Evolutionary conservation across 345 rosid species (phyloP).

Genomic region (Hirschfeldia incana): DNA sequence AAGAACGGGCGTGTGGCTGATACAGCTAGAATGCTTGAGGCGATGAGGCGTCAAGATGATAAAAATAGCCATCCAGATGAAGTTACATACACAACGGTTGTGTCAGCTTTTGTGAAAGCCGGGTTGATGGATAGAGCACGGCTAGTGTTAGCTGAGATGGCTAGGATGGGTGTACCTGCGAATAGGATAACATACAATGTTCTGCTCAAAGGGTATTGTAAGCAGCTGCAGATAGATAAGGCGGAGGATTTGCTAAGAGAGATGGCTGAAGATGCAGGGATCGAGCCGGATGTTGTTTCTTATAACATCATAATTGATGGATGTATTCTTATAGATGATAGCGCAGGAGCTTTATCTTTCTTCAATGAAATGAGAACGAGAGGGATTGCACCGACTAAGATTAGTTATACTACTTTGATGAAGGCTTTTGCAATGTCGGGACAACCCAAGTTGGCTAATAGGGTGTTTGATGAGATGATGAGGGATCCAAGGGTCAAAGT

Average conservation of each 20-base stretch:
- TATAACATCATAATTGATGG: constrained; percentile 87
- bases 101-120: constrained; percentile 78
- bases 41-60: constrained; percentile 75
- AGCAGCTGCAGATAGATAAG: constrained; percentile 65
- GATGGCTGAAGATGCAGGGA: constrained; percentile 57
- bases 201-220: constrained; percentile 89
- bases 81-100: constrained; percentile 84
- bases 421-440: constrained; percentile 88
- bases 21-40: constrained; percentile 80
- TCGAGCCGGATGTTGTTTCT: constrained; percentile 88
- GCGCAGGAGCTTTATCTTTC: constrained; percentile 76
- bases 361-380: constrained; percentile 83
- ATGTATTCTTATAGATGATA: constrained; percentile 82
- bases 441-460: constrained; percentile 84
- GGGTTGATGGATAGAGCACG: constrained; percentile 83
- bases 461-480: constrained; percentile 89
- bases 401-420: constrained; percentile 95
- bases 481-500: constrained; percentile 76
- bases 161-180: constrained; percentile 73
- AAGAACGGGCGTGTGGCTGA: constrained; percentile 69
- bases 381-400: constrained; percentile 81
- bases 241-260: constrained; percentile 75
- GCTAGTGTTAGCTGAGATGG: constrained; percentile 82
- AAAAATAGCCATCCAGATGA: constrained; percentile 77
- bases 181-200: constrained; percentile 85